Evolutionary conservation across 1,139 yeast genomes (phyloP).

Genomic region (Lodderomyces margitis): DNA sequence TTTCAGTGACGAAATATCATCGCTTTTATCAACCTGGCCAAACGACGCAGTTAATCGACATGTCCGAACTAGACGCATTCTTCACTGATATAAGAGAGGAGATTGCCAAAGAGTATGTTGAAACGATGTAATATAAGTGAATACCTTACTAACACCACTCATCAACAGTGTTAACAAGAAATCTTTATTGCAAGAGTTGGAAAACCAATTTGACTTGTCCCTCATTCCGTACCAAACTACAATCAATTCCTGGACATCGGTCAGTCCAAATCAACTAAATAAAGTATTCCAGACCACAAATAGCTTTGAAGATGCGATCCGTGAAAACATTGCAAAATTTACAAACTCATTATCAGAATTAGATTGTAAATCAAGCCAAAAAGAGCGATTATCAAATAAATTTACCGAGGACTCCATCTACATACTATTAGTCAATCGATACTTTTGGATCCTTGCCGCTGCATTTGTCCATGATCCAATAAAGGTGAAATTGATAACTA

Average conservation of each 20-base stretch:
- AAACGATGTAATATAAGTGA: neutral
- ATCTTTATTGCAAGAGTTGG: constrained; percentile 15
- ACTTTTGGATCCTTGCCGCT: constrained; percentile 19
- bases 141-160: constrained; percentile 9
- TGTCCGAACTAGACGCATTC: constrained; percentile 13
- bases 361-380: constrained; percentile 19
- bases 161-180: constrained; percentile 11
- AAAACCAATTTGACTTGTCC: constrained; percentile 14
- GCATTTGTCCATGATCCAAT: constrained; percentile 12
- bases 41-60: neutral
- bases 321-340: constrained; percentile 8
- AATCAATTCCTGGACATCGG: constrained; percentile 11
- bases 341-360: constrained; percentile 10
- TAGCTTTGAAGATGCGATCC: constrained; percentile 6
- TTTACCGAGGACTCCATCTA: constrained; percentile 23
- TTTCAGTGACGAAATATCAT: neutral
- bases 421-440: constrained; percentile 20
- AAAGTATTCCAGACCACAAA: constrained; percentile 4
- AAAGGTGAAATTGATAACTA: constrained; percentile 14
- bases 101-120: constrained; percentile 17
- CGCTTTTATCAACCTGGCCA: neutral
- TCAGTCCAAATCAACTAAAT: constrained; percentile 10
- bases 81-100: constrained; percentile 13
- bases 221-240: constrained; percentile 12
- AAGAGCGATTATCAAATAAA: constrained; percentile 21